Evolutionary conservation across 2,329 filamentous ascomycete genomes (phyloP).

Genomic region (Diaporthe capsici): DNA sequence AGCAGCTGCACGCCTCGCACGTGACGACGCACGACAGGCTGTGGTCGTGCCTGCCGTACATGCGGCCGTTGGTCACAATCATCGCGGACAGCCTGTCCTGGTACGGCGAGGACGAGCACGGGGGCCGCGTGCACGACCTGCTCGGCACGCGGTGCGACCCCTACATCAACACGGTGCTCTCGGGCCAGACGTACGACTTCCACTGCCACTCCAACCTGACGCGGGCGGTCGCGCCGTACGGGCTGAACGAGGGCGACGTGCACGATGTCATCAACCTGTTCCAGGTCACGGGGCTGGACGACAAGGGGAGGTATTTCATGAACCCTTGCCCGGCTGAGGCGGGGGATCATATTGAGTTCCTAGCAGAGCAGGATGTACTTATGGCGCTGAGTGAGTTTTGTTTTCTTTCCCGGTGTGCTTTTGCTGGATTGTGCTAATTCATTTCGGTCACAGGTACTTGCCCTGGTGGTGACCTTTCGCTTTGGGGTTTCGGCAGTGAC

Average conservation of each 20-base stretch:
- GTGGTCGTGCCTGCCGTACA: constrained; percentile 83
- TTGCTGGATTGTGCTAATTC: constrained; percentile 52
- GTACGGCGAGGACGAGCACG: constrained; percentile 73
- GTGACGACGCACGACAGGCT: constrained; percentile 79
- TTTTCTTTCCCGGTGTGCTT: no score
- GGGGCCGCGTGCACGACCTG: constrained; percentile 81
- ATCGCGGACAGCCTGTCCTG: constrained; percentile 74
- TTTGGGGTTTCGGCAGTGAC: constrained; percentile 83
- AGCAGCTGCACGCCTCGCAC: constrained; percentile 84
- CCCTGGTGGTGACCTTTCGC: constrained; percentile 83
- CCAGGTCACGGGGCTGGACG: constrained; percentile 84
- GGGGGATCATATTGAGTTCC: constrained; percentile 79
- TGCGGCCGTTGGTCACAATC: constrained; percentile 82
- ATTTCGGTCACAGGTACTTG: constrained; percentile 69
- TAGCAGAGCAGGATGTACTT: constrained; percentile 83
- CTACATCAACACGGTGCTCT: constrained; percentile 83
- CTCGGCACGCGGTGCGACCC: constrained; percentile 88
- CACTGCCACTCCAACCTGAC: constrained; percentile 89
- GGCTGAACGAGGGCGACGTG: constrained; percentile 79
- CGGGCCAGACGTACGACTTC: constrained; percentile 80
- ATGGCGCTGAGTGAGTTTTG: constrained; percentile 63
- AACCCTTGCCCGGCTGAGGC: constrained; percentile 68
- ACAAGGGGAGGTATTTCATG: constrained; percentile 83
- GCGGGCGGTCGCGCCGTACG: constrained; percentile 77
- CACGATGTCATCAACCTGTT: constrained; percentile 92